These are phyloP conservation scores for Pythium chondricola DNA, from an alignment of 352 stramenopile genomes.

Conservation along the genomic window DNA sequence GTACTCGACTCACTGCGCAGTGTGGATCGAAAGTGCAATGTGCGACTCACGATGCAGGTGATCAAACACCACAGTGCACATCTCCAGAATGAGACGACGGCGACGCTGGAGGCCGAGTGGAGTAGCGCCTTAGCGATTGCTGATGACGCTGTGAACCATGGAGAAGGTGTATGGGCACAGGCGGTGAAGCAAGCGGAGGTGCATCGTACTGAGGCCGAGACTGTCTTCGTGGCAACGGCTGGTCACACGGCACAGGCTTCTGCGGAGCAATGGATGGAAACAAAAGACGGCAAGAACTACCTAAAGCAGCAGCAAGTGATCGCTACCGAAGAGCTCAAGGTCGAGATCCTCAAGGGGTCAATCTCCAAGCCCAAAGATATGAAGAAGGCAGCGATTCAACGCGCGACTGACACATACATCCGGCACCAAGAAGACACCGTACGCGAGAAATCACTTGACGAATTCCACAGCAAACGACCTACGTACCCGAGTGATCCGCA, in stretches of 20 bases:
- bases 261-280: slow-evolving; percentile 51
- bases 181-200: slow-evolving; percentile 30
- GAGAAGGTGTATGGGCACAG: slow-evolving; percentile 29
- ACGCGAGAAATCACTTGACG: slow-evolving; percentile 25
- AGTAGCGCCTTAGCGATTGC: slow-evolving; percentile 23
- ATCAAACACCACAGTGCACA: slow-evolving; percentile 30
- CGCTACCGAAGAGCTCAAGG: slow-evolving; percentile 44
- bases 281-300: slow-evolving; percentile 55
- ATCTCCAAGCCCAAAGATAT: slow-evolving; percentile 55
- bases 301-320: slow-evolving; percentile 44
- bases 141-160: slow-evolving; percentile 19
- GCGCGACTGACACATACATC: slow-evolving; percentile 35
- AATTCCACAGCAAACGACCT: slow-evolving; percentile 22
- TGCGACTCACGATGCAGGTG: slow-evolving; percentile 56
- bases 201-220: slow-evolving; percentile 29
- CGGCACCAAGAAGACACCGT: slow-evolving; percentile 27
- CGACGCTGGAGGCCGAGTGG: slow-evolving; percentile 23
- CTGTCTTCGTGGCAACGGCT: slow-evolving; percentile 18
- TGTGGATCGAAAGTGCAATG: slow-evolving; percentile 46
- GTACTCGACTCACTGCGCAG: slow-evolving; percentile 32
- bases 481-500: slow-evolving; percentile 19
- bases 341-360: slow-evolving; percentile 34
- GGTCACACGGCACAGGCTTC: slow-evolving; percentile 11
- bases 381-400: slow-evolving; percentile 32
- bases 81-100: slow-evolving; percentile 8